Conservation (phyloP, 2,329 filamentous ascomycete species). For the Botrytis pseudocinerea region DNA sequence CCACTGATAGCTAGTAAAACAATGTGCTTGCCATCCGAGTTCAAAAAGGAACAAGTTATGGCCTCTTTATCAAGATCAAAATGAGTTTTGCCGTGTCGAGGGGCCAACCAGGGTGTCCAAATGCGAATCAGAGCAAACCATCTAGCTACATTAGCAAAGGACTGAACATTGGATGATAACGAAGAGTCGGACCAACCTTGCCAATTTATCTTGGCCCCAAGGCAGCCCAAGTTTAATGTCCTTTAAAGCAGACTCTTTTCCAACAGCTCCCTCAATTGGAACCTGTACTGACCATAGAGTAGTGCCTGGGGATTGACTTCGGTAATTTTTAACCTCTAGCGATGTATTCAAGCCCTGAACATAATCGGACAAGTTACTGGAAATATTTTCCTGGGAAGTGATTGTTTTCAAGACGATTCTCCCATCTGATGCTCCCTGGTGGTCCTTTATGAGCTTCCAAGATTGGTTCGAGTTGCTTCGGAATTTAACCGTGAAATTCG, state of each 20-base stretch:
- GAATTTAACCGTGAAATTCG: constrained; percentile 73
- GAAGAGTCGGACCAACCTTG: constrained; percentile 33
- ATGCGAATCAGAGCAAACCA: constrained; percentile 82
- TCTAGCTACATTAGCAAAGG: constrained; percentile 43
- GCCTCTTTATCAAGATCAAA: constrained; percentile 76
- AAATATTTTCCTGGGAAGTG: constrained; percentile 34
- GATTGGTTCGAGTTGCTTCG: constrained; percentile 51
- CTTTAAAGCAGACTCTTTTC: constrained; percentile 57
- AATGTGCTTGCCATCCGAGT: constrained; percentile 68
- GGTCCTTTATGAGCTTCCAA: constrained; percentile 73
- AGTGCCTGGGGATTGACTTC: constrained; percentile 68
- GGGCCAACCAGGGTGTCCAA: constrained; percentile 83
- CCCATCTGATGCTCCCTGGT: constrained; percentile 64
- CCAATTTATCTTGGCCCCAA: constrained; percentile 40
- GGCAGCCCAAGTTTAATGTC: constrained; percentile 40
- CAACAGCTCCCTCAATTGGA: constrained; percentile 55
- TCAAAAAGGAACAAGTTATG: constrained; percentile 75
- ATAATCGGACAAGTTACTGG: constrained; percentile 45
- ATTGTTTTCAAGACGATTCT: constrained; percentile 54
- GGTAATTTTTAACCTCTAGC: constrained; percentile 54
- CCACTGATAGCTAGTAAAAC: constrained; percentile 79
- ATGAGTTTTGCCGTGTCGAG: constrained; percentile 71
- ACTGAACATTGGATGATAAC: neutral
- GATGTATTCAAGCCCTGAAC: constrained; percentile 58
- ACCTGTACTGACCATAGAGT: constrained; percentile 69